Percentiles rank a stretch among this genome's conserved stretches.
Evolutionary conservation across 257 asterid genomes (phyloP).

Genomic region (Vinca minor): DNA sequence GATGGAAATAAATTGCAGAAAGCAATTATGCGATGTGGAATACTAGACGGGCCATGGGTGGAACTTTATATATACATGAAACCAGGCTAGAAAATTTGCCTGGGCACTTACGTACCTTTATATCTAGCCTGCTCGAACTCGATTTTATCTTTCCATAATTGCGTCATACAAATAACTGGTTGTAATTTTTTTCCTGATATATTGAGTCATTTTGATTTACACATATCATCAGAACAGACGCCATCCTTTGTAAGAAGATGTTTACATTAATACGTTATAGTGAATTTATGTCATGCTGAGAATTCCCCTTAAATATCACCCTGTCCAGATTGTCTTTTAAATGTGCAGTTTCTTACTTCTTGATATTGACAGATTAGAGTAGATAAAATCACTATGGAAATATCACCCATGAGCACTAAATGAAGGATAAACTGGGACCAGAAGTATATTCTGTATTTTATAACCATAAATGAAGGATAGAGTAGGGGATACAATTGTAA

Average conservation of each 20-base stretch:
- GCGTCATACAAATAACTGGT: not conserved
- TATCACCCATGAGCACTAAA: too few relatives aligned
- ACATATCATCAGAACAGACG: not conserved
- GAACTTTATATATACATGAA: not conserved
- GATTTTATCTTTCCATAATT: not conserved
- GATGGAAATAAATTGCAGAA: not conserved
- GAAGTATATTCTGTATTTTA: not conserved
- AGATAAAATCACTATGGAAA: too few relatives aligned
- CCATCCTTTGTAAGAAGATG: not conserved
- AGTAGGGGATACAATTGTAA: not conserved
- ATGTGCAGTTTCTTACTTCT: not conserved
- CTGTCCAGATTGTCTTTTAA: not conserved
- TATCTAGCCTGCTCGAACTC: not conserved
- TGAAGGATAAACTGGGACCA: too few relatives aligned
- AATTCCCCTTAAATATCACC: not conserved
- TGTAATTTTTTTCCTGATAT: not conserved
- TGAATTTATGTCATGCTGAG: not conserved
- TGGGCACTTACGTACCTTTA: not conserved
- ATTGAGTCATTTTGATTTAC: not conserved
- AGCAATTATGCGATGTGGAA: not conserved
- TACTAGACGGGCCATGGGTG: not conserved
- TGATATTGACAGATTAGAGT: not conserved
- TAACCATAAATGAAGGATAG: not conserved
- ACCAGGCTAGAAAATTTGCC: not conserved
- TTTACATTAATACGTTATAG: not conserved